phyloP scores from a whole-genome alignment of 495 filamentous ascomycete genomes.

The Thermothielavioides terrestris region DNA sequence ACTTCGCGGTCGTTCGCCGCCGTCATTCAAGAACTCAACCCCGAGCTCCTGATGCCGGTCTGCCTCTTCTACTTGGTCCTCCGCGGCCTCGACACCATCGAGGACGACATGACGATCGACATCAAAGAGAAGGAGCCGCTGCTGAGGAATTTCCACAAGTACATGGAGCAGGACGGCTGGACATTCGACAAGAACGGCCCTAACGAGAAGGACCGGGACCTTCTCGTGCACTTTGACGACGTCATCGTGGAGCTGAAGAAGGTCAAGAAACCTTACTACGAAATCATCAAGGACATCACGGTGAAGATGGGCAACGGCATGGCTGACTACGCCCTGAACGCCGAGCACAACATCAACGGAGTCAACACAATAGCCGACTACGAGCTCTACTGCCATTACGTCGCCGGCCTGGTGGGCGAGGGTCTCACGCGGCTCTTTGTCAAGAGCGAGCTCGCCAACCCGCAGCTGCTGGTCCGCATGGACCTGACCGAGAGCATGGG shows the following conservation, averaged over 20 bases:
- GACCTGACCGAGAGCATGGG: slow-evolving; percentile 92
- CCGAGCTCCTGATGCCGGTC: slow-evolving; percentile 83
- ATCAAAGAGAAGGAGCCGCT: slow-evolving; percentile 76
- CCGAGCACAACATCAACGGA: slow-evolving; percentile 64
- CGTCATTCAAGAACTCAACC: slow-evolving; percentile 91
- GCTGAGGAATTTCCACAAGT: slow-evolving; percentile 68
- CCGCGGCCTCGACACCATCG: slow-evolving; percentile 88
- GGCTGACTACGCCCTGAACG: slow-evolving; percentile 86
- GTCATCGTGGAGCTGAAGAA: slow-evolving; percentile 83
- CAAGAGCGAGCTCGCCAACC: slow-evolving; percentile 78
- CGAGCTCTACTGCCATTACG: slow-evolving; percentile 94
- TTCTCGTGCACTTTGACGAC: slow-evolving; percentile 84
- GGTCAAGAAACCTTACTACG: slow-evolving; percentile 74
- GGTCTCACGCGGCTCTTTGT: slow-evolving; percentile 88
- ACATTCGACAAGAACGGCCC: slow-evolving; percentile 77
- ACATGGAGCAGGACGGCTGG: slow-evolving; percentile 80
- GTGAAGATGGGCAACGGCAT: slow-evolving; percentile 96
- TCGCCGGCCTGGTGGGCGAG: slow-evolving; percentile 93
- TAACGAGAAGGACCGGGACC: slow-evolving; percentile 86
- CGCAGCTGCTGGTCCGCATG: slow-evolving; percentile 65
- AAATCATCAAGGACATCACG: slow-evolving; percentile 89
- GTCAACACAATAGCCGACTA: slow-evolving; percentile 82
- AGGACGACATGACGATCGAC: slow-evolving; percentile 94
- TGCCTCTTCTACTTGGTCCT: slow-evolving; percentile 90
- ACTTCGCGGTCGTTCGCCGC: slow-evolving; percentile 90